A percentile compares a stretch with the other conserved stretches of the same genome.
Conservation (phyloP, 768 basidiomycete genomes). For the Cantharellus cinnabarinus region DNA sequence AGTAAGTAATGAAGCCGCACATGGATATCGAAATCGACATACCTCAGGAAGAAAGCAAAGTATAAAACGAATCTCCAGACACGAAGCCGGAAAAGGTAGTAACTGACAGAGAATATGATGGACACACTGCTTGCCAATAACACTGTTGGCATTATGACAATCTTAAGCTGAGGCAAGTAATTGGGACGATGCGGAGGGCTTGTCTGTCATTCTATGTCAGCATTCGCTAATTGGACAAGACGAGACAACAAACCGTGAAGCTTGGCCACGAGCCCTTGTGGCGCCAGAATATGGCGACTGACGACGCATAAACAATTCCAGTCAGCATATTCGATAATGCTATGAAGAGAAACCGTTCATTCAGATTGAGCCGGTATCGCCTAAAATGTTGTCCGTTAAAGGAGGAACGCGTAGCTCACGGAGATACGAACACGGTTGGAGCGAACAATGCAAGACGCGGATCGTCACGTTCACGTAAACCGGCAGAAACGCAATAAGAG, state of each 20-base stretch:
- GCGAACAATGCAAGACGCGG: constrained; percentile 3
- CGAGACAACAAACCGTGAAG: background rate
- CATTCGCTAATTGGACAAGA: background rate
- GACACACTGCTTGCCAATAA: background rate
- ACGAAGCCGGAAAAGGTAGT: background rate
- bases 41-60: background rate
- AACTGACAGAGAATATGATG: background rate
- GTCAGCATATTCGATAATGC: constrained; percentile 3
- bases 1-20: background rate
- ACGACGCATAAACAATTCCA: constrained; percentile 4
- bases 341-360: constrained; percentile 8
- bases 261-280: background rate
- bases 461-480: background rate
- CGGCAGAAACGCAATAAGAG: background rate
- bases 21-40: background rate
- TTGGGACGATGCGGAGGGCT: background rate
- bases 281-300: background rate
- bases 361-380: constrained; percentile 5
- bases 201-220: background rate
- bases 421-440: constrained; percentile 1
- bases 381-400: background rate
- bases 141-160: background rate
- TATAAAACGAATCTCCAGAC: background rate
- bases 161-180: background rate
- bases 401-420: background rate